Evolutionary conservation across 2,329 filamentous ascomycete species (phyloP).

Genomic region (Beauveria scarabaeidicola): DNA sequence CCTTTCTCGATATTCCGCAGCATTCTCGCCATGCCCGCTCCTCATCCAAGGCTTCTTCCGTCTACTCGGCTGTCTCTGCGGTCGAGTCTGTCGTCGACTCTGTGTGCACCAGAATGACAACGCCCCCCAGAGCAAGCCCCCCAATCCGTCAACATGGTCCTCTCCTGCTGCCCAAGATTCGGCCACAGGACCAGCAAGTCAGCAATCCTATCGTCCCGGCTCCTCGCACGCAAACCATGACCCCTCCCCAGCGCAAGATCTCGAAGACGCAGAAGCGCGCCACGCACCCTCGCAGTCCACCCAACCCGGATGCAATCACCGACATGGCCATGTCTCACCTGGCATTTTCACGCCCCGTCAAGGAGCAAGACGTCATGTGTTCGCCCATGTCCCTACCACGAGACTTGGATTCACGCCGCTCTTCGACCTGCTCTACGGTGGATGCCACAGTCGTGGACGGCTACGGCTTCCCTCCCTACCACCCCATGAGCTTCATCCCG

Average conservation of each 20-base stretch:
- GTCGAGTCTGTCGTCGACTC: slow-evolving; percentile 50
- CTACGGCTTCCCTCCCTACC: slow-evolving; percentile 79
- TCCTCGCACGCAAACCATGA: slow-evolving; percentile 26
- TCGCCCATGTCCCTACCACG: slow-evolving; percentile 54
- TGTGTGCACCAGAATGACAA: slow-evolving; percentile 58
- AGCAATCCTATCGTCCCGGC: slow-evolving; percentile 37
- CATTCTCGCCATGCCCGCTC: slow-evolving; percentile 51
- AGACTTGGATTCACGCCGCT: slow-evolving; percentile 40
- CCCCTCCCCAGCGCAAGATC: slow-evolving; percentile 7
- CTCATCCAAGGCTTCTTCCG: slow-evolving; percentile 58
- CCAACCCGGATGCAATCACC: slow-evolving; percentile 49
- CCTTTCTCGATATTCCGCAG: slow-evolving; percentile 48
- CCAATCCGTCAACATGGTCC: slow-evolving; percentile 73
- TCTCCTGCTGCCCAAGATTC: slow-evolving; percentile 75
- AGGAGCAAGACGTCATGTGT: slow-evolving; percentile 46
- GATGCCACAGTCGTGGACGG: slow-evolving; percentile 55
- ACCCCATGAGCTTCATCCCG: slow-evolving; percentile 52
- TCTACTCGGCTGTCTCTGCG: slow-evolving; percentile 54
- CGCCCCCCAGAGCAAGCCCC: slow-evolving; percentile 54
- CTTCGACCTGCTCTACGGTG: slow-evolving; percentile 61
- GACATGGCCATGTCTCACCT: slow-evolving; percentile 28
- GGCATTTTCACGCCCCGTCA: slow-evolving; percentile 21
- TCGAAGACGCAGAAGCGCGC: slow-evolving; percentile 23
- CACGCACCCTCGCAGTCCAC: slow-evolving; percentile 49
- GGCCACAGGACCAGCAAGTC: slow-evolving; percentile 72